Percentiles rank a stretch among this genome's conserved stretches.
These are phyloP conservation scores for Zygosaccharomyces pseudobailii DNA, from an alignment of 1,139 yeast genomes.

Conservation along the genomic window DNA sequence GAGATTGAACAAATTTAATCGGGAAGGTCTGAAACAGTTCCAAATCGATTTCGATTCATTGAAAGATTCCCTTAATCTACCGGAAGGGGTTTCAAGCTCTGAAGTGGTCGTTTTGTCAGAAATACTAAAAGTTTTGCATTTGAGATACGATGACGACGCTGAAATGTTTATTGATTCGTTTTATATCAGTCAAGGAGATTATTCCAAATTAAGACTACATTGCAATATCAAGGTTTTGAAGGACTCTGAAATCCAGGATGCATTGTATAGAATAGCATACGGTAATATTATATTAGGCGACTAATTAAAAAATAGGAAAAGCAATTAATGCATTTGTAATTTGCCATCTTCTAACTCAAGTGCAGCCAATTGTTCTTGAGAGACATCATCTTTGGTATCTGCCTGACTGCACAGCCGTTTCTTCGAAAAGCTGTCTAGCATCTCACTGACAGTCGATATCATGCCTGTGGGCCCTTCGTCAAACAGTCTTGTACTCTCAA, in stretches of 20 bases:
- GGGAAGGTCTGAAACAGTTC: slow-evolving; percentile 54
- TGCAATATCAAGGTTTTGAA: slow-evolving; percentile 24
- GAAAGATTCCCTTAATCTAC: slow-evolving; percentile 38
- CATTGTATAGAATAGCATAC: slow-evolving; percentile 32
- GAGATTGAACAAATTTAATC: slow-evolving; percentile 58
- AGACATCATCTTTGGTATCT: neutral
- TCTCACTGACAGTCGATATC: slow-evolving; percentile 57
- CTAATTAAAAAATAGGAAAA: neutral
- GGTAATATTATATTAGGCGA: slow-evolving; percentile 19
- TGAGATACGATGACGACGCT: slow-evolving; percentile 39
- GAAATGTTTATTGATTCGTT: slow-evolving; percentile 34
- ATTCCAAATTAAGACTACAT: slow-evolving; percentile 23
- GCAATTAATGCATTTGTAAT: neutral
- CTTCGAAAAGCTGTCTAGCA: slow-evolving; percentile 33
- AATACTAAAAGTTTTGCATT: slow-evolving; percentile 36
- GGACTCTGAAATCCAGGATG: slow-evolving; percentile 37
- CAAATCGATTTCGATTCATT: slow-evolving; percentile 48
- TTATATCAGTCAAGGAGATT: slow-evolving; percentile 32
- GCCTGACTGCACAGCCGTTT: slow-evolving; percentile 7
- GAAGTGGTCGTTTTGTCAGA: slow-evolving; percentile 38
- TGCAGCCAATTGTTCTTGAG: neutral
- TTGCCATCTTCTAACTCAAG: neutral
- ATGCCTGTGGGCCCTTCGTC: slow-evolving; percentile 72
- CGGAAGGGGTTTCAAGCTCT: slow-evolving; percentile 33
- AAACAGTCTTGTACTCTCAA: slow-evolving; percentile 47